Conservation (phyloP, 2,329 filamentous ascomycete species). For the Paecilomyces sp. region DNA sequence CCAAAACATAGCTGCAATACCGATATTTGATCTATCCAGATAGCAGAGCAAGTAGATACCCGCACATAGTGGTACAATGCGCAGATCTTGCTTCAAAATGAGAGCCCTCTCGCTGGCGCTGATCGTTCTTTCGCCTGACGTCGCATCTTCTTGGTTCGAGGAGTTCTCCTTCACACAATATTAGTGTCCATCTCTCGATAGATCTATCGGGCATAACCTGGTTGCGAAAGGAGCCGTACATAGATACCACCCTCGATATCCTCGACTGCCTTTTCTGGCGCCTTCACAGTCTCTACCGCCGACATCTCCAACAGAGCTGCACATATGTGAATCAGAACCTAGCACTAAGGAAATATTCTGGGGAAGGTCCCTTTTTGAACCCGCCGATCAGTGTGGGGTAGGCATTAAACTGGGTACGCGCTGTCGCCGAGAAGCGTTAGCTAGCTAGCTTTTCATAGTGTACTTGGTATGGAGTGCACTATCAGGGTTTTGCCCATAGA, state of each 20-base stretch:
- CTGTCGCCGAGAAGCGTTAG: not conserved
- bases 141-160: conserved; percentile 1
- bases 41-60: conserved; percentile 62
- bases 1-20: conserved; percentile 20
- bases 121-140: conserved; percentile 3
- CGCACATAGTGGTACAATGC: conserved; percentile 58
- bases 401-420: not conserved
- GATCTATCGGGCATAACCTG: not conserved
- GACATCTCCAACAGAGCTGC: not conserved
- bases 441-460: not conserved
- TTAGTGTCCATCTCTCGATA: not conserved
- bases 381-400: not conserved
- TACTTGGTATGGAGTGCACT: not conserved
- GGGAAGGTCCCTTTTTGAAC: not conserved
- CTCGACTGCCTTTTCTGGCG: not conserved
- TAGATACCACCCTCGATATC: not conserved
- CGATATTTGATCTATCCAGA: conserved; percentile 62
- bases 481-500: not conserved
- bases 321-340: not conserved
- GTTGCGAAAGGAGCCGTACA: not conserved
- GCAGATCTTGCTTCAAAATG: conserved; percentile 53
- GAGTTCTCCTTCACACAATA: not conserved
- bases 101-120: conserved; percentile 26
- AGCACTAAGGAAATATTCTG: not conserved
- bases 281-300: not conserved